phyloP scores from a whole-genome alignment of 108 stramenopile genomes.

The Parietichytrium sp. region DNA sequence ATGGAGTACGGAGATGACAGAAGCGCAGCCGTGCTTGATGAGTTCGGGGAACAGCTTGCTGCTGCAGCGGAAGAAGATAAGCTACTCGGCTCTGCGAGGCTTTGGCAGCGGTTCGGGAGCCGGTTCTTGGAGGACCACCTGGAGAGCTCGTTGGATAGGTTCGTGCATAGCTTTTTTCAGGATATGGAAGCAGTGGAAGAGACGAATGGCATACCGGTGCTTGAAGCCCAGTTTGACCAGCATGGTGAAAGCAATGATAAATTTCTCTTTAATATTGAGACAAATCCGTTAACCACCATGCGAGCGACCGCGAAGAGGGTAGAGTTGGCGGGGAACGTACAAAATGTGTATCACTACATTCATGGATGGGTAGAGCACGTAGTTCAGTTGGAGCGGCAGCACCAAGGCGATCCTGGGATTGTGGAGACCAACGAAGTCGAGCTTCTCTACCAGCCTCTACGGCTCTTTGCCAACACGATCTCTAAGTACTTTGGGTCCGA shows the following conservation, averaged over 20 bases:
- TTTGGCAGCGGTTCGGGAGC: neutral
- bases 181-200: neutral
- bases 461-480: too few relatives aligned
- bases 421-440: too few relatives aligned
- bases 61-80: neutral
- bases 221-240: neutral
- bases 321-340: neutral
- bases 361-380: constrained; percentile 1
- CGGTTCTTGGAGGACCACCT: neutral
- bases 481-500: too few relatives aligned
- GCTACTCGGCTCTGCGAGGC: neutral
- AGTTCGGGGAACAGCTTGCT: neutral
- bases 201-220: neutral
- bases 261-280: neutral
- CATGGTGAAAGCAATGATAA: neutral
- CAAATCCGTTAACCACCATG: neutral
- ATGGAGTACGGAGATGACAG: neutral
- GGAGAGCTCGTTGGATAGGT: constrained; percentile 19
- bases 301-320: neutral
- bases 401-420: too few relatives aligned
- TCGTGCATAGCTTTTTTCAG: neutral
- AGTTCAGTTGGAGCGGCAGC: too few relatives aligned
- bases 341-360: neutral
- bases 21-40: neutral
- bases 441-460: too few relatives aligned